These are phyloP conservation scores for Prototheca stagnorum DNA, from an alignment of 163 green algal species.

Conservation along the genomic window DNA sequence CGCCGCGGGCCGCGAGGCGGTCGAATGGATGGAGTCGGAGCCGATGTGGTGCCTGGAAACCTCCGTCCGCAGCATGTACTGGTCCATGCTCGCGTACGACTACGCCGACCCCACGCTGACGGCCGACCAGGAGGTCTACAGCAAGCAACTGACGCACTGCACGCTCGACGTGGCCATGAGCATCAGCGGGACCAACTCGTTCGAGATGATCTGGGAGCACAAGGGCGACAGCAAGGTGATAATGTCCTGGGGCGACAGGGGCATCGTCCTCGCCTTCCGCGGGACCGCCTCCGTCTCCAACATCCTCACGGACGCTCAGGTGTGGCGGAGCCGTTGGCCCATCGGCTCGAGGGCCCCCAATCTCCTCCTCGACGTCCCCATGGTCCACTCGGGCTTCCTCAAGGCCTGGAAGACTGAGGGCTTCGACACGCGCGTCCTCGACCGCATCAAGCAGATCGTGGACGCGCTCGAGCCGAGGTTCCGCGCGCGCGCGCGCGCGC, in stretches of 20 bases:
- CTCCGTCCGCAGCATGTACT: constrained; percentile 9
- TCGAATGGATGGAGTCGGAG: constrained; percentile 1
- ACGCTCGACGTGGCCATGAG: constrained; percentile 1
- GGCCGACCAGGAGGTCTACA: constrained; percentile 4
- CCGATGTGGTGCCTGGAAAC: constrained; percentile 17
- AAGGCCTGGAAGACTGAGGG: constrained; percentile 6
- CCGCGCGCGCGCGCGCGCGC: too few species aligned
- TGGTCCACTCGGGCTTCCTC: constrained; percentile 21
- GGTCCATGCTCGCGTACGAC: constrained; percentile 6
- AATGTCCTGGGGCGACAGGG: constrained; percentile 10
- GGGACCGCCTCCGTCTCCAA: constrained; percentile 17
- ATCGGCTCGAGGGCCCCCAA: not conserved
- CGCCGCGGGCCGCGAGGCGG: too few species aligned
- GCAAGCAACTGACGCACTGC: constrained; percentile 1
- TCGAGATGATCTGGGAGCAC: constrained; percentile 15
- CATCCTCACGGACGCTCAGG: constrained; percentile 5
- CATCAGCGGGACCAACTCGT: constrained; percentile 7
- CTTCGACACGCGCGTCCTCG: constrained; percentile 9
- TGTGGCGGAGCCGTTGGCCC: constrained; percentile 6
- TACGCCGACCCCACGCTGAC: not conserved
- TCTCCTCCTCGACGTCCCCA: not conserved
- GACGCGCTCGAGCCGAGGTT: not conserved
- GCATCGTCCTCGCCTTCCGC: constrained; percentile 12
- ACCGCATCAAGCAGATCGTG: constrained; percentile 4
- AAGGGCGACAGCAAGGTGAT: constrained; percentile 10